Percentiles rank a stretch among this genome's conserved stretches.
Evolutionary conservation across 768 basidiomycete species (phyloP).

Genomic region (Phanerochaete sordida): DNA sequence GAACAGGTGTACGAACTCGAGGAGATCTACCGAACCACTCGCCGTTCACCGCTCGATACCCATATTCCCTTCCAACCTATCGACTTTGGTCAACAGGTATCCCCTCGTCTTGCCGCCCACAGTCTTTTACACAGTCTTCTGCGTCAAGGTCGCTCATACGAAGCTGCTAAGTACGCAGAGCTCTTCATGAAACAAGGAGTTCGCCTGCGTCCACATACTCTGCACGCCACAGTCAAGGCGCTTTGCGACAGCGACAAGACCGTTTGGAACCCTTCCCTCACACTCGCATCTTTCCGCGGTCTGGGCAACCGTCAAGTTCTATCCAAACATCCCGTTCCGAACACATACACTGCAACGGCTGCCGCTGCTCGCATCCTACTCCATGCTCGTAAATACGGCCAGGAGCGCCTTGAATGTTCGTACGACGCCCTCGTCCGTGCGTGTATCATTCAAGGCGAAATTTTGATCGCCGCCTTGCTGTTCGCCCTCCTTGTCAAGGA

Average conservation of each 20-base stretch:
- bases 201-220: slow-evolving; percentile 43
- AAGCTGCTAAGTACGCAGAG: slow-evolving; percentile 47
- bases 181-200: slow-evolving; percentile 54
- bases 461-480: slow-evolving; percentile 69
- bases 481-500: slow-evolving; percentile 66
- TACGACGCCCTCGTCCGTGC: slow-evolving; percentile 58
- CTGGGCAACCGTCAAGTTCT: slow-evolving; percentile 12
- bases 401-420: slow-evolving; percentile 54
- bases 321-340: too few relatives aligned
- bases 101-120: slow-evolving; percentile 61
- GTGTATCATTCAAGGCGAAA: slow-evolving; percentile 74
- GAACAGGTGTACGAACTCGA: slow-evolving; percentile 21
- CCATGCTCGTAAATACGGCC: slow-evolving; percentile 50
- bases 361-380: slow-evolving; percentile 52
- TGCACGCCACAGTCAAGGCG: slow-evolving; percentile 41
- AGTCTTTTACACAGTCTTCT: slow-evolving; percentile 62
- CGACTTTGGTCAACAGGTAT: slow-evolving; percentile 46
- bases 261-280: background rate
- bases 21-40: slow-evolving; percentile 11
- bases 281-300: background rate
- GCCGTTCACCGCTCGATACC: slow-evolving; percentile 17
- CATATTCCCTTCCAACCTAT: slow-evolving; percentile 35
- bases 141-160: slow-evolving; percentile 42
- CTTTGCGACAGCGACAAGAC: slow-evolving; percentile 6
- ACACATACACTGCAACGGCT: slow-evolving; percentile 38